Evolutionary conservation across 2,329 filamentous ascomycete species (phyloP).

Genomic region (Trichoderma breve): DNA sequence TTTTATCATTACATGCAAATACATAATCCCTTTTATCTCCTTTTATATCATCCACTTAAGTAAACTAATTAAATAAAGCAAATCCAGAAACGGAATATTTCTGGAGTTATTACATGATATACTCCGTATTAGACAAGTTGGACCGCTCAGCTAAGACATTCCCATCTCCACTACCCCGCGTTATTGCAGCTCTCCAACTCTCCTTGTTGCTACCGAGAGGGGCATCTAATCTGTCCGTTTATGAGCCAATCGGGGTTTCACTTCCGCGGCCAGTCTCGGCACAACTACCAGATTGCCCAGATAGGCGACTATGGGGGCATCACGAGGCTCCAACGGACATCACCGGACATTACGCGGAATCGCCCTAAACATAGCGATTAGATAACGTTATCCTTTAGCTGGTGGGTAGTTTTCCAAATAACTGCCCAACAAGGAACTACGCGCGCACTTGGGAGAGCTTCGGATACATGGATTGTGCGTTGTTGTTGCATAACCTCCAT

Average conservation of each 20-base stretch:
- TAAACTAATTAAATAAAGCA: background rate
- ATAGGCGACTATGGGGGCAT: constrained; percentile 11
- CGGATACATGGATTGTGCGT: background rate
- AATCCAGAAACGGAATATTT: background rate
- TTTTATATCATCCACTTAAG: background rate
- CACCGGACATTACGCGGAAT: background rate
- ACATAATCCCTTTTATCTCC: background rate
- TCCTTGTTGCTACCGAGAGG: background rate
- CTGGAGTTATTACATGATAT: background rate
- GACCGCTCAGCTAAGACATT: background rate
- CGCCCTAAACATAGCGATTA: background rate
- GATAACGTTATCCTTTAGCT: background rate
- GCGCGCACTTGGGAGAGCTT: background rate
- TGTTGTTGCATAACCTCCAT: constrained; percentile 24
- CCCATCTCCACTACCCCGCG: constrained; percentile 18
- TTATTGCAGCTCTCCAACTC: background rate
- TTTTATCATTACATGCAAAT: background rate
- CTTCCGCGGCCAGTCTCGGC: constrained; percentile 13
- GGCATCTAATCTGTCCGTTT: background rate
- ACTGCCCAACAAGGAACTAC: constrained; percentile 3
- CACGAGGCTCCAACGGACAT: background rate
- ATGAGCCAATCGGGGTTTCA: constrained; percentile 13
- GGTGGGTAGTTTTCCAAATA: background rate
- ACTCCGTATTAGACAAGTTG: background rate
- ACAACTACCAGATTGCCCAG: constrained; percentile 12